Evolutionary conservation across 345 rosid genomes (phyloP).

Genomic region (Barbarea vulgaris): DNA sequence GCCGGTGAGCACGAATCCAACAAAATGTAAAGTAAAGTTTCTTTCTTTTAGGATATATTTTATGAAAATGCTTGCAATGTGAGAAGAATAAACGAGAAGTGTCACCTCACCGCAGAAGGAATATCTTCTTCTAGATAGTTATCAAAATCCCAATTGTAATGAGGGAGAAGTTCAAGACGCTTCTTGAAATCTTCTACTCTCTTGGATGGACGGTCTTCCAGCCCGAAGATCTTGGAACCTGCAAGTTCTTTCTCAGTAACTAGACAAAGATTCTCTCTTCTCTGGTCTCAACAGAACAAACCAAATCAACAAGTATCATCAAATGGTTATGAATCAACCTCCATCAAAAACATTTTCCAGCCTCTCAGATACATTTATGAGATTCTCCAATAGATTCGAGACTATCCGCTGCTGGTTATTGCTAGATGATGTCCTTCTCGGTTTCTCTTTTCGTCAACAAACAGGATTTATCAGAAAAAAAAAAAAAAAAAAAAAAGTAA

Average conservation of each 20-base stretch:
- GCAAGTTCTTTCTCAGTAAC: constrained; percentile 21
- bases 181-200: constrained; percentile 55
- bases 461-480: constrained; percentile 37
- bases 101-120: constrained; percentile 93
- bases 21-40: neutral
- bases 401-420: constrained; percentile 16
- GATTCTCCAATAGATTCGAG: constrained; percentile 40
- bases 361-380: constrained; percentile 42
- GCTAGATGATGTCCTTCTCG: constrained; percentile 8
- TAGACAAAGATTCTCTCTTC: constrained; percentile 45
- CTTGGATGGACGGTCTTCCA: constrained; percentile 48
- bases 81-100: constrained; percentile 40
- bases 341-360: constrained; percentile 46
- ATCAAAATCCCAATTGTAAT: constrained; percentile 92
- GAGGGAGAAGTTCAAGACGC: constrained; percentile 59
- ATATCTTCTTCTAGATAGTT: constrained; percentile 79
- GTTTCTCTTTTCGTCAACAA: constrained; percentile 53
- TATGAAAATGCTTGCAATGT: neutral
- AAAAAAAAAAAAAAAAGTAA: constrained; percentile 20
- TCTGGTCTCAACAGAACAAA: constrained; percentile 43
- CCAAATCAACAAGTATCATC: neutral
- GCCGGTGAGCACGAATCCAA: neutral
- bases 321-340: constrained; percentile 36
- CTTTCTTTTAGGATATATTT: neutral
- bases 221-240: constrained; percentile 36